Evolutionary conservation across 192 early-diverging fungal species (phyloP), one percentile per base, ranked within the genome.

Genomic region (Backusella psychrophila): DNA sequence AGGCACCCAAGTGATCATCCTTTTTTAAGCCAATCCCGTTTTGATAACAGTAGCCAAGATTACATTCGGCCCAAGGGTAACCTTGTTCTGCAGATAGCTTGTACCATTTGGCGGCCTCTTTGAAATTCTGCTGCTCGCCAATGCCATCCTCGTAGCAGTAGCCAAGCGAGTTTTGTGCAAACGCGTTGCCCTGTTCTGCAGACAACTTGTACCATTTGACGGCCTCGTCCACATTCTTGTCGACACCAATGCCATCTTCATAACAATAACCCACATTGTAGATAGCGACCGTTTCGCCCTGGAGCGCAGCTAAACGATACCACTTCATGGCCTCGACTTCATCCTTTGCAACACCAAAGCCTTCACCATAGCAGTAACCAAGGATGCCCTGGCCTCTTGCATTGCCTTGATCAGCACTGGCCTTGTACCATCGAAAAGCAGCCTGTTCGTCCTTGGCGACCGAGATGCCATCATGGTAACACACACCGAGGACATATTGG

Each of bases 361-460:
- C 94, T 78, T 95, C 93, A 41, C 93, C 93, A 73, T 93, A 96
- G 77, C 95, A 96, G 78, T 91, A 95, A 9, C 94, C 95, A 36
- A 96, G 82, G 53, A 93, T 87, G 38, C 83, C 87, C 86, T 80
- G 87, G 17, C 85, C 86, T 26, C 84, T 71, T 1, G 89, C 79
- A 66, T 92, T 80, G 0, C 87, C 89, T 44, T 93, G 86, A 8
- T 91, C 91, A 0, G 91, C 87, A 73, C 85, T 85, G 19, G 85
- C 81, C 35, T 75, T 78, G 71, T 92, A 93, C 89, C 88, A 91
- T 52, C 77, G 75, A 26, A 88, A 82, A 4, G 88, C 92, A 53
- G 85, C 72, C 35, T 63, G 46, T 21, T 85, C 74, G 66, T 90
- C 85, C 65, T 82, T 83, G 33, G 76, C 75, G 12, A 86, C 77